These are phyloP conservation scores for Eucalyptus victrix DNA, from an alignment of 345 rosid species.

Conservation along the genomic window DNA sequence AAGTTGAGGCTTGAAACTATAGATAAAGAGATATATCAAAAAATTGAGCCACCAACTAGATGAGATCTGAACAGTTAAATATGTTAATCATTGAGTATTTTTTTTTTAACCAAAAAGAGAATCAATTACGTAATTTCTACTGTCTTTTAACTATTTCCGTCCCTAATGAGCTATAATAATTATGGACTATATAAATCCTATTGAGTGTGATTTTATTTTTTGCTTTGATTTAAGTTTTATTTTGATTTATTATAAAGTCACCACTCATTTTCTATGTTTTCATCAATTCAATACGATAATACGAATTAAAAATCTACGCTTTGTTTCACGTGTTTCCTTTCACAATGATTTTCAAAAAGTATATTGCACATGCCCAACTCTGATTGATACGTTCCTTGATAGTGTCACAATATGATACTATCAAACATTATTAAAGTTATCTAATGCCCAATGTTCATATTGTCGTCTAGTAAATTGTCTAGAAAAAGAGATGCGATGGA, in stretches of 20 bases:
- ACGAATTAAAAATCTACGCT: not conserved
- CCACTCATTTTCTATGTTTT: not conserved
- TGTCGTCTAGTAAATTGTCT: no score
- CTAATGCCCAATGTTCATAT: not conserved
- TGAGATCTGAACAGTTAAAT: no score
- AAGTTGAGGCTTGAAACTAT: no score
- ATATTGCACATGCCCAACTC: no score
- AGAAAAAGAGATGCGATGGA: not conserved
- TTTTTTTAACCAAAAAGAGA: no score
- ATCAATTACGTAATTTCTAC: no score
- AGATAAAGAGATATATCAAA: no score
- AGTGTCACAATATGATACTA: not conserved
- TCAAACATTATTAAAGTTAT: not conserved
- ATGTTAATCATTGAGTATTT: no score
- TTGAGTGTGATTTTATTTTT: not conserved
- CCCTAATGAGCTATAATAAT: not conserved
- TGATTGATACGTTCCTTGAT: no score
- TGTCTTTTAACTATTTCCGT: no score
- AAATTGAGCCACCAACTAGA: no score
- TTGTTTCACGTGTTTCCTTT: not conserved
- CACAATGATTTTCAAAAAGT: not conserved
- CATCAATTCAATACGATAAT: no score
- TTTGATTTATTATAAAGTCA: not conserved
- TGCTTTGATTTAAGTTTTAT: not conserved
- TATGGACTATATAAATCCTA: not conserved